Evolutionary conservation across 2,329 filamentous ascomycete species (phyloP), one percentile per base, ranked within the genome.

Genomic region (Cordyceps cateniannulata): DNA sequence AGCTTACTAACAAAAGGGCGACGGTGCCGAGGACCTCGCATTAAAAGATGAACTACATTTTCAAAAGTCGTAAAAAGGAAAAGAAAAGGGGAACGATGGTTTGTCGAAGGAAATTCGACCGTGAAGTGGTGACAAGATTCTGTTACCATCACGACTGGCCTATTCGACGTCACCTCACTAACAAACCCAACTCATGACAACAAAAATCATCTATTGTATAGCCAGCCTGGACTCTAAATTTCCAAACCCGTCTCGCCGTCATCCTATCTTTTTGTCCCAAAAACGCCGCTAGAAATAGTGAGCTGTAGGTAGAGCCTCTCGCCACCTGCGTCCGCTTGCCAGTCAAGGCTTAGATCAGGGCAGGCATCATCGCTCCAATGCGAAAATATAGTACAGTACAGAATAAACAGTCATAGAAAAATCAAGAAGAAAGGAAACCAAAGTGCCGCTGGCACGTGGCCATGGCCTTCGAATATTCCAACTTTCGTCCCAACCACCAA

Each of bases 401-500:
- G 22, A 61, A 57, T 25, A 24, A 42, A 58, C 18, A 58, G 44
- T n/a, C 29, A 24, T 20, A 49, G 27, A 58, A 35, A 51, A 35
- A 59, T n/a, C 40, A 25, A 51, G n/a, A 27, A 27, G n/a, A 10
- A 58, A 3, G 47, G 29, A 24, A 45, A 38, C 7, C 18, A 29
- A 47, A 74, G 70, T 65, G 49, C 27, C 49, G 27, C 49, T 40
- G 22, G 27, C 38, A 53, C 40, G 42, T 54, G 38, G 58, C 29
- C 18, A 38, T 14, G 27, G 5, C 29, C 20, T 14, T 40, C 38
- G 20, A 48, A 53, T 14, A 47, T 54, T 38, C 49, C 40, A 40
- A 53, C 24, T n/a, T 18, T 50, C n/a, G 18, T 25, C 29, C 35
- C 42, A 5, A 47, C 40, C 47, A 18, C 45, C 58, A 27, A 47